A percentile compares a stretch with the other conserved stretches of the same genome.
Evolutionary conservation across 2,329 filamentous ascomycete species (phyloP).

Genomic region (Diaporthe humulicola): DNA sequence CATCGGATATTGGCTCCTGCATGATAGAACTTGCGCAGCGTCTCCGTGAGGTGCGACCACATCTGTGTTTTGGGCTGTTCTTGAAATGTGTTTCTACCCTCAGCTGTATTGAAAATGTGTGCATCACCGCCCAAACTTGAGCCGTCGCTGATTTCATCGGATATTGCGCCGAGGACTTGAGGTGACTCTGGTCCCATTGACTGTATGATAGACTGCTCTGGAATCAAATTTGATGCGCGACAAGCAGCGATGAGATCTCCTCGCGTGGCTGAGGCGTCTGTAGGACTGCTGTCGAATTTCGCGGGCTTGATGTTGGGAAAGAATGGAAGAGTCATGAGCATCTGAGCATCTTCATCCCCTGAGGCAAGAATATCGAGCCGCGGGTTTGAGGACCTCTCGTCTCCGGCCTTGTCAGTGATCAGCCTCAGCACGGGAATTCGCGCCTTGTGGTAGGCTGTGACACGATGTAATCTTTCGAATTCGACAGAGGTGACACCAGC

Average conservation of each 20-base stretch:
- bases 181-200: not conserved
- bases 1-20: not conserved
- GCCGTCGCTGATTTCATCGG: not conserved
- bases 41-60: not conserved
- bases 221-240: not conserved
- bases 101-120: rapidly evolving
- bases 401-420: too few relatives aligned
- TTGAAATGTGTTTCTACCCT: not conserved
- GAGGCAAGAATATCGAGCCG: not conserved
- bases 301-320: not conserved
- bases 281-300: too few relatives aligned
- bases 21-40: not conserved
- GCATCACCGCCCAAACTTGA: rapidly evolving
- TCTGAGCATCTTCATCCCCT: not conserved
- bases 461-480: not conserved
- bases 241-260: not conserved
- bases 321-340: not conserved
- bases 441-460: not conserved
- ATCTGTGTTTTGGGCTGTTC: too few relatives aligned
- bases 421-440: not conserved
- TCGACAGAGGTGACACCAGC: not conserved
- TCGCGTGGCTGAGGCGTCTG: too few relatives aligned
- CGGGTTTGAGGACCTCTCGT: not conserved
- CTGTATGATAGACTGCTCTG: not conserved
- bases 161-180: rapidly evolving